Evolutionary conservation across 768 basidiomycete species (phyloP).

Genomic region (Collybia mongolica): DNA sequence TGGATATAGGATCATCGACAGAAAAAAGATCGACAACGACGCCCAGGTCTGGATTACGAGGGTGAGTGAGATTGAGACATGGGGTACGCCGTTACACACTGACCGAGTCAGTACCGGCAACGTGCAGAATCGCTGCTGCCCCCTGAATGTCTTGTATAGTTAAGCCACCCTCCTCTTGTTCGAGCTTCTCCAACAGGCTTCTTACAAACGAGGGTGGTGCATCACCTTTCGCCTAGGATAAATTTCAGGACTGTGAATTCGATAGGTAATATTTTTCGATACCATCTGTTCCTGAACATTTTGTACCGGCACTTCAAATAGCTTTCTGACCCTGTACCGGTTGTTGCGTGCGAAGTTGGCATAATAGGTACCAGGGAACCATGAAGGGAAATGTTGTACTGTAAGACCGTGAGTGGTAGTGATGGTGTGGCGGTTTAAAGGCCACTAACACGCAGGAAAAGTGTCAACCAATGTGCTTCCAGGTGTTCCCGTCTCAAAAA

Average conservation of each 20-base stretch:
- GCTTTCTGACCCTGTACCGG: not conserved
- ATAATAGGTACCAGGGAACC: slow-evolving; percentile 14
- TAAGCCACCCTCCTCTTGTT: too few relatives aligned
- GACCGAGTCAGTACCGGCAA: slow-evolving; percentile 17
- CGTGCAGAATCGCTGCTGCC: slow-evolving; percentile 16
- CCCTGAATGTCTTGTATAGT: slow-evolving; percentile 19
- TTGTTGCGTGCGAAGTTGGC: slow-evolving; percentile 7
- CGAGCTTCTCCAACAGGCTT: slow-evolving; percentile 12
- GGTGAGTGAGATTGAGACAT: too few relatives aligned
- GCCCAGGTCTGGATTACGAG: slow-evolving; percentile 24
- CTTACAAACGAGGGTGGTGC: slow-evolving; percentile 22
- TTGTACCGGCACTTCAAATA: too few relatives aligned
- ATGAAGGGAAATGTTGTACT: slow-evolving; percentile 13
- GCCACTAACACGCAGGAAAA: slow-evolving; percentile 18
- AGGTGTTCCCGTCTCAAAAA: slow-evolving; percentile 5
- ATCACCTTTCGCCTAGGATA: slow-evolving; percentile 16
- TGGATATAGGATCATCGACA: slow-evolving; percentile 38
- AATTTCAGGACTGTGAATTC: too few relatives aligned
- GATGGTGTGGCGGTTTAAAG: too few relatives aligned
- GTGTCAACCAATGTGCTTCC: slow-evolving; percentile 14
- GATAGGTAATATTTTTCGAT: not conserved
- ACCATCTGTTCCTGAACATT: too few relatives aligned
- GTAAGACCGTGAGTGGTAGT: not conserved
- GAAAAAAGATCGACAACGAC: slow-evolving; percentile 29
- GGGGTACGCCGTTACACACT: not conserved